phyloP scores from a whole-genome alignment of 805 yeast species.

The Candida golubevii region DNA sequence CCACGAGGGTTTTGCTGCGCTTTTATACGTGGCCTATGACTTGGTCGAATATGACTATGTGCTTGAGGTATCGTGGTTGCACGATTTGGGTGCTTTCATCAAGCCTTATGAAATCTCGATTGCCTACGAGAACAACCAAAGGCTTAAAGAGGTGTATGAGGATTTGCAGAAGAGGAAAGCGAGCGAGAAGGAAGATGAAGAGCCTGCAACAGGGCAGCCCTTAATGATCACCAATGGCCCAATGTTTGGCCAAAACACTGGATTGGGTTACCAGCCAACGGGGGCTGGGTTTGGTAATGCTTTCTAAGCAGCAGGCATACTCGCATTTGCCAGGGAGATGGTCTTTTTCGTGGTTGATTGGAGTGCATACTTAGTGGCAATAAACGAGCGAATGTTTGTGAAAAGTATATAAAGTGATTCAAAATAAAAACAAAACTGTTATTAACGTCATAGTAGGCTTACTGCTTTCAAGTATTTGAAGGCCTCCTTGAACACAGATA shows the following conservation, averaged over 20 bases:
- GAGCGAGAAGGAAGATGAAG: conserved; percentile 47
- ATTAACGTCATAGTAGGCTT: not conserved
- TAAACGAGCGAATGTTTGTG: not conserved
- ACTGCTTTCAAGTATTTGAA: conserved; percentile 6
- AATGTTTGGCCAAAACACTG: conserved; percentile 34
- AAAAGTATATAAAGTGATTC: not conserved
- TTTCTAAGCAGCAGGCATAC: conserved; percentile 17
- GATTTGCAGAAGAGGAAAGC: conserved; percentile 71
- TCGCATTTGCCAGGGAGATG: not conserved
- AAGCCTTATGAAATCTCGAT: conserved; percentile 90
- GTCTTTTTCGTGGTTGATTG: conserved; percentile 15
- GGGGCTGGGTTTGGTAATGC: conserved; percentile 69
- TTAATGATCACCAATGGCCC: conserved; percentile 81
- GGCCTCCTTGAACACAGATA: conserved; percentile 1
- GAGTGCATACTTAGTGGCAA: not conserved
- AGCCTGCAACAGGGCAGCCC: conserved; percentile 56
- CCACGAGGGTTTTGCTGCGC: conserved; percentile 90
- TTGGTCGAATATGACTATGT: conserved; percentile 78
- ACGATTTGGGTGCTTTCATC: conserved; percentile 74
- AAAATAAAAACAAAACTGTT: not conserved
- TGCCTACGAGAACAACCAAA: conserved; percentile 71
- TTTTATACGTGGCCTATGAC: conserved; percentile 81
- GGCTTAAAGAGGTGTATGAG: conserved; percentile 57
- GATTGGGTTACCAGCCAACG: conserved; percentile 63
- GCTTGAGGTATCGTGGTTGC: conserved; percentile 87